Conservation (phyloP, 176 grass and related monocot genomes). For the Lolium perenne region DNA sequence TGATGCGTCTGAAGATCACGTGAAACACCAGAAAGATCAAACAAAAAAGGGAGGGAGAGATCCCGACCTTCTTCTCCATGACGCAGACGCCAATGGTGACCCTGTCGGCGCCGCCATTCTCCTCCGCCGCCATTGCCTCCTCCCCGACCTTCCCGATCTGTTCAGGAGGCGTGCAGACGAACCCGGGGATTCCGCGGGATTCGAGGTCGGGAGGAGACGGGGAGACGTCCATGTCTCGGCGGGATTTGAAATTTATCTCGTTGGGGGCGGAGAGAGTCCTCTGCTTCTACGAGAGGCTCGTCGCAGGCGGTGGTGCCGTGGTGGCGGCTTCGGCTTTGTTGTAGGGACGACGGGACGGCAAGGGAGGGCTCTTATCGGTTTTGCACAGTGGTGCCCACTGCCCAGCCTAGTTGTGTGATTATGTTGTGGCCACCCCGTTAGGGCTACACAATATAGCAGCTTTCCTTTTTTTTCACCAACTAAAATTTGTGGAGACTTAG, state of each 20-base stretch:
- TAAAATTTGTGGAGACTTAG: background rate
- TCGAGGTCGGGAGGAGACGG: background rate
- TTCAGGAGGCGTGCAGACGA: constrained; percentile 27
- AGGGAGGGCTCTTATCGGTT: background rate
- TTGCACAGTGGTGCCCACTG: background rate
- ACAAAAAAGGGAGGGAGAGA: background rate
- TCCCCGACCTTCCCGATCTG: constrained; percentile 33
- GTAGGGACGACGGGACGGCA: background rate
- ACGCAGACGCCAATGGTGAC: constrained; percentile 96
- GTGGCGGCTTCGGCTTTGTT: background rate
- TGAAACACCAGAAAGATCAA: constrained; percentile 1
- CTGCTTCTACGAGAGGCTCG: background rate
- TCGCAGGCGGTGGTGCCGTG: background rate
- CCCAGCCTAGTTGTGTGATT: background rate
- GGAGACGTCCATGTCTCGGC: background rate
- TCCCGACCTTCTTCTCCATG: constrained; percentile 94
- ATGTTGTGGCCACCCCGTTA: background rate
- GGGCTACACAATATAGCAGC: background rate
- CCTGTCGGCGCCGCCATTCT: constrained; percentile 44
- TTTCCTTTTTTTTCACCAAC: too few species aligned
- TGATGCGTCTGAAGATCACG: background rate
- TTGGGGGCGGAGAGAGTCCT: background rate
- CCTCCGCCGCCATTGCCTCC: constrained; percentile 50
- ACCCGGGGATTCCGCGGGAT: constrained; percentile 27
- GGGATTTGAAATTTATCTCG: constrained; percentile 2